Percentiles rank a stretch among this genome's conserved stretches.
Evolutionary conservation across 768 basidiomycete species (phyloP).

Genomic region (Exidia glandulosa): DNA sequence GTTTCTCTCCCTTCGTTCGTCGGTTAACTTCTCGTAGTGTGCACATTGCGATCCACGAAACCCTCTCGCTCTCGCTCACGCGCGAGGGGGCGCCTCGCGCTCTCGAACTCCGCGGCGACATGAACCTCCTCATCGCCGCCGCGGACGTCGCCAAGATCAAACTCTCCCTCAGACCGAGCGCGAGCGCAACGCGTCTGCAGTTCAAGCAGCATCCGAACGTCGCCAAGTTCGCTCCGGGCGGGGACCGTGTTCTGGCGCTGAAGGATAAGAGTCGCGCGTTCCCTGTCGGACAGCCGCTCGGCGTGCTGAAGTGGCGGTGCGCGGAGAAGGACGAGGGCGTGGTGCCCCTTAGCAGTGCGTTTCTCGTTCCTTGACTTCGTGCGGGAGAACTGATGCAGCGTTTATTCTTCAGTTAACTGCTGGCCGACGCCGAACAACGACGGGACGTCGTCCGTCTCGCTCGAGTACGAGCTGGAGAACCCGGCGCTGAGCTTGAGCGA

Average conservation of each 20-base stretch:
- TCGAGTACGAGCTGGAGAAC: slow-evolving; percentile 95
- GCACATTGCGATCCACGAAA: slow-evolving; percentile 79
- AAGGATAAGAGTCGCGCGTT: slow-evolving; percentile 77
- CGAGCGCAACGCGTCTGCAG: slow-evolving; percentile 55
- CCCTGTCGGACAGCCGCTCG: slow-evolving; percentile 77
- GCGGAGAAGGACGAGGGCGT: slow-evolving; percentile 83
- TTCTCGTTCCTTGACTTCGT: neutral
- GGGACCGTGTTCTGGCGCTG: slow-evolving; percentile 60
- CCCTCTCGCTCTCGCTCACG: slow-evolving; percentile 65
- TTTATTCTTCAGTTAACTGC: slow-evolving; percentile 74
- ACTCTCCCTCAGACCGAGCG: slow-evolving; percentile 47
- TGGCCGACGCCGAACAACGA: slow-evolving; percentile 92
- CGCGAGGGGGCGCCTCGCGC: slow-evolving; percentile 86
- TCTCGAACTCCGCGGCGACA: slow-evolving; percentile 89
- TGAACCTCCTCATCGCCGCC: slow-evolving; percentile 83
- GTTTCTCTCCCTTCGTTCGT: too few relatives aligned
- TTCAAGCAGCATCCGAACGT: slow-evolving; percentile 98
- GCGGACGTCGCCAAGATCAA: slow-evolving; percentile 59
- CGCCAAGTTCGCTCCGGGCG: slow-evolving; percentile 65
- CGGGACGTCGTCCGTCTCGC: slow-evolving; percentile 88
- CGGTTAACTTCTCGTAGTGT: too few relatives aligned
- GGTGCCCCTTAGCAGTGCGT: slow-evolving; percentile 83
- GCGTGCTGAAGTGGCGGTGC: slow-evolving; percentile 90
- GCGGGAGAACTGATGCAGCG: slow-evolving; percentile 2
- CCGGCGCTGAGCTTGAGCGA: slow-evolving; percentile 70